Evolutionary conservation across 495 filamentous ascomycete species (phyloP).

Genomic region (Penicillium bialowiezense): DNA sequence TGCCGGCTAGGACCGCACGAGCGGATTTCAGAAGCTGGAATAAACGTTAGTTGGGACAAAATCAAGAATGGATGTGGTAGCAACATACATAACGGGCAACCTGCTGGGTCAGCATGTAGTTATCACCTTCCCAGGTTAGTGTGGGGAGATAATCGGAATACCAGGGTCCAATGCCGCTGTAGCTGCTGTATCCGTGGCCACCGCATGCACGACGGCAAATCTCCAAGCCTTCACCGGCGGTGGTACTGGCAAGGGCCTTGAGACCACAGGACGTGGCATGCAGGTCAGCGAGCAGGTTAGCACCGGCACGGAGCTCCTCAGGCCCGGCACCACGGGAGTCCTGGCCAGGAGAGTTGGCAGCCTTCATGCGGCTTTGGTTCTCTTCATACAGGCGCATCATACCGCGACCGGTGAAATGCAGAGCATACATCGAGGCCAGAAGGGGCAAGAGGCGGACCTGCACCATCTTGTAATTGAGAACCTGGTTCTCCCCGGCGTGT

Average conservation of each 20-base stretch:
- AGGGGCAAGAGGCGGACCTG: conserved; percentile 67
- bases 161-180: conserved; percentile 64
- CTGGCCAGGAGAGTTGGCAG: conserved; percentile 32
- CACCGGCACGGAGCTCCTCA: conserved; percentile 60
- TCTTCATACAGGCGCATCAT: conserved; percentile 66
- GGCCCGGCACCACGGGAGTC: conserved; percentile 58
- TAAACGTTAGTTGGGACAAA: conserved; percentile 8
- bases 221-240: conserved; percentile 67
- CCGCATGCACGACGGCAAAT: conserved; percentile 69
- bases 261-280: conserved; percentile 73
- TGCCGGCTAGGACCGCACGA: conserved; percentile 57
- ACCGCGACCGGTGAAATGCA: conserved; percentile 69
- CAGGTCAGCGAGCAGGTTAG: conserved; percentile 66
- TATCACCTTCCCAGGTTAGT: conserved; percentile 65
- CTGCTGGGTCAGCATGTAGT: conserved; percentile 78
- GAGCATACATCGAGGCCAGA: conserved; percentile 69
- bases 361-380: conserved; percentile 62
- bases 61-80: no score
- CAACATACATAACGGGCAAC: conserved; percentile 64
- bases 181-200: conserved; percentile 70
- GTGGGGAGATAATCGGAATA: conserved; percentile 71
- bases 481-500: conserved; percentile 61
- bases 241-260: conserved; percentile 65
- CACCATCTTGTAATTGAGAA: conserved; percentile 76
- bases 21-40: conserved; percentile 58